phyloP scores from a whole-genome alignment of 2,329 filamentous ascomycete genomes.

The Rutstroemia sydowiana region DNA sequence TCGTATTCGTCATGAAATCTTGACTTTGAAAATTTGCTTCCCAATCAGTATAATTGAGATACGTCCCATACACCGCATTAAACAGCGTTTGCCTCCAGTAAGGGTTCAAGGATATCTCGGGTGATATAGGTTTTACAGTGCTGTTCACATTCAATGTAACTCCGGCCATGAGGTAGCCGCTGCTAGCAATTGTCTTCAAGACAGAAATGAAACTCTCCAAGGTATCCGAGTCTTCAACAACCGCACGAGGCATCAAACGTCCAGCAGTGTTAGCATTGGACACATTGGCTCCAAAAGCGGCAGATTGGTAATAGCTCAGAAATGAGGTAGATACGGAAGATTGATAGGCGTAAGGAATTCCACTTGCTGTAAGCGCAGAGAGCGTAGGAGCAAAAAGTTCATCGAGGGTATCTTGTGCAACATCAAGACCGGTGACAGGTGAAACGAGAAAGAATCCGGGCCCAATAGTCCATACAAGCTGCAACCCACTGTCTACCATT shows the following conservation, averaged over 20 bases:
- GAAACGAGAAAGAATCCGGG: not conserved
- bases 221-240: not conserved
- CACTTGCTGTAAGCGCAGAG: not conserved
- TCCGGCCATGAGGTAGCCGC: not conserved
- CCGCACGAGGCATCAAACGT: not conserved
- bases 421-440: not conserved
- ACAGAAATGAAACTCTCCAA: not conserved
- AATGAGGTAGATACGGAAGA: not conserved
- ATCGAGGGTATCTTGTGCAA: not conserved
- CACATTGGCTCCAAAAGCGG: not conserved
- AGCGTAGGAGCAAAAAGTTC: not conserved
- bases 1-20: not conserved
- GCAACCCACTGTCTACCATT: not conserved
- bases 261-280: not conserved
- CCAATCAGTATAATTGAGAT: not conserved
- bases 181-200: not conserved
- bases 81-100: conserved; percentile 6
- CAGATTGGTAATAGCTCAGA: not conserved
- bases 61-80: not conserved
- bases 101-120: not conserved
- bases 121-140: not conserved
- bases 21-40: not conserved
- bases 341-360: not conserved
- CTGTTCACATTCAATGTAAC: conserved; percentile 4
- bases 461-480: not conserved